Base-by-base conservation (phyloP, 1,284 basidiomycete genomes). In the Ganoderma leucocontextum region DNA sequence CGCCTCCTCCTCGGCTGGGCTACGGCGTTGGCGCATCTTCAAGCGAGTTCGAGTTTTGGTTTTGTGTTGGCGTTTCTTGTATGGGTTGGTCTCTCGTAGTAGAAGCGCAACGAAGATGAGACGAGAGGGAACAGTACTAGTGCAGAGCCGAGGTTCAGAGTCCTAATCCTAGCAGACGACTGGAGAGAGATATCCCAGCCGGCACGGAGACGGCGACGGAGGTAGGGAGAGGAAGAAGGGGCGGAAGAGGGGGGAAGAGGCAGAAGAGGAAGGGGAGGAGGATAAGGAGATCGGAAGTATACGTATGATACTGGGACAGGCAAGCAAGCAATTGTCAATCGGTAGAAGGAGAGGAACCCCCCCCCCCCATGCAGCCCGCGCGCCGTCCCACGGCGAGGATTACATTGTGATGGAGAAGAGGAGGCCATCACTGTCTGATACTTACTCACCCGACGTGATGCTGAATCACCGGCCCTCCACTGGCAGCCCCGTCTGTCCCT, bases 1-100 rank as follows among this genome's bases (percentile, higher is more conserved):
- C 63, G 86, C 83, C 59, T 84, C 84, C 35, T 86, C 82, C 57
- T 84, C 82, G 57, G 77, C 74, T 64, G 75, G 69, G 12, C 25
- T 55, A 19, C 69, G 69, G 60, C 69, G 67, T 52, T 73, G 71
- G 44, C 73, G 75, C 76, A 77, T 77, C 7, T 52, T 60, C n/a
- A n/a, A n/a, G 35, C n/a, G n/a, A 10, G 44, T n/a, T 22, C 5
- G n/a, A 67, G 29, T n/a, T 36, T 17, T 22, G 29, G 42, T 35
- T 33, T 19, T 25, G 12, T 42, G 58, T 64, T 19, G 61, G 19
- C 47, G 38, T 38, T 38, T 63, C 8, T 38, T 49, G 60, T 36
- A 29, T 60, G 47, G 25, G 58, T 25, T 2, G 17, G 36, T 42
- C 22, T 13, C 36, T 53, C 1, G 29, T 29, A 29, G 29, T 2